Conservation (phyloP, 345 rosid genomes). For the Zanthoxylum bungeanum region DNA sequence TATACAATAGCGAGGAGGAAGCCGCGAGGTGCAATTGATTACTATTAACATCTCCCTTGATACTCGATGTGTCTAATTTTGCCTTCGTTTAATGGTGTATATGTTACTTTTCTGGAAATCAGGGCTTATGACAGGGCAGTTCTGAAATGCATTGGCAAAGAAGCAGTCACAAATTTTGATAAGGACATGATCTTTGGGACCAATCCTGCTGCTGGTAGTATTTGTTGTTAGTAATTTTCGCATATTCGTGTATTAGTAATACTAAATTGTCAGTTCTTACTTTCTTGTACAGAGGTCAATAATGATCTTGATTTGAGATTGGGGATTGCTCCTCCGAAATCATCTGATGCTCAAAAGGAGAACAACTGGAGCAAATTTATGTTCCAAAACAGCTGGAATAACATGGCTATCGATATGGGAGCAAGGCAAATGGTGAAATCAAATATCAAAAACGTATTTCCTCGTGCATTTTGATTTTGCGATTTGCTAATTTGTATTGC, state of each 20-base stretch:
- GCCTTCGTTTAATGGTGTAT: background rate
- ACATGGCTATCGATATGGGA: constrained; percentile 18
- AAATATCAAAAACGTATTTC: background rate
- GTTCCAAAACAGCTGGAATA: constrained; percentile 16
- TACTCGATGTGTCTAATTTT: background rate
- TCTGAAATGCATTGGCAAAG: too few relatives aligned
- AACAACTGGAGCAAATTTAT: constrained; percentile 7
- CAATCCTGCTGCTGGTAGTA: constrained; percentile 29
- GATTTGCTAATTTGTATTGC: background rate
- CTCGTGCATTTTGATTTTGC: background rate
- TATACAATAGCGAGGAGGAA: constrained; percentile 84
- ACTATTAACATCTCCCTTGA: constrained; percentile 8
- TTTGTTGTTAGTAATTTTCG: background rate
- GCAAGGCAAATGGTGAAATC: constrained; percentile 26
- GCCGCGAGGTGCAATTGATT: constrained; percentile 77
- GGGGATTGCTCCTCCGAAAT: constrained; percentile 50
- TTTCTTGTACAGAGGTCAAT: constrained; percentile 29
- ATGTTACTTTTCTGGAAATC: constrained; percentile 13
- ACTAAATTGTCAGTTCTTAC: background rate
- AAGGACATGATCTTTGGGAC: constrained; percentile 35
- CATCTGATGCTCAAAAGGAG: constrained; percentile 22
- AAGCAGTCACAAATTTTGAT: too few relatives aligned
- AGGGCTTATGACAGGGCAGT: constrained; percentile 73
- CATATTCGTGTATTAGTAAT: background rate
- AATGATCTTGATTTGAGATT: constrained; percentile 51